Evolutionary conservation across 192 early-diverging fungal species (phyloP).

Genomic region (Mortierella hygrophila): DNA sequence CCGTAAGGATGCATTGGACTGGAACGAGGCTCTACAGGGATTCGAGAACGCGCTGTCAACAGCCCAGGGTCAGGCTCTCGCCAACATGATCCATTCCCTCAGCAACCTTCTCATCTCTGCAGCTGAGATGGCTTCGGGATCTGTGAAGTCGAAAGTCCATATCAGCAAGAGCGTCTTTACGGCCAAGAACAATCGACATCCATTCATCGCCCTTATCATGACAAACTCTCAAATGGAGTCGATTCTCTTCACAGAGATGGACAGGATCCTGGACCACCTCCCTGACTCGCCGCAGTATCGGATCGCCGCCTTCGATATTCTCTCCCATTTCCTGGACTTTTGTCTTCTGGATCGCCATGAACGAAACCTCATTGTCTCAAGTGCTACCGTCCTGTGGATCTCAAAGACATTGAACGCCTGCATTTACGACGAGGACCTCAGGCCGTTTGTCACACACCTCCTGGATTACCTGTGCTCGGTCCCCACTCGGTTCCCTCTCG

Average conservation of each 20-base stretch:
- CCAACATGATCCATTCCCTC: conserved; percentile 44
- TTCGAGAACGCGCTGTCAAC: conserved; percentile 44
- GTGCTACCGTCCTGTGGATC: conserved; percentile 36
- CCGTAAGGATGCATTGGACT: conserved; percentile 20
- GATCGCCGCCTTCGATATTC: conserved; percentile 25
- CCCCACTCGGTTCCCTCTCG: conserved; percentile 27
- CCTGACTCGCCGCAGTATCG: conserved; percentile 31
- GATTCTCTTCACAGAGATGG: conserved; percentile 29
- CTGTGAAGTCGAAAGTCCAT: not conserved
- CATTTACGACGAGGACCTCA: conserved; percentile 23
- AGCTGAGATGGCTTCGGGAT: conserved; percentile 13
- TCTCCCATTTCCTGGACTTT: conserved; percentile 46
- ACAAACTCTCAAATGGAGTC: conserved; percentile 24
- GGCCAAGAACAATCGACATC: conserved; percentile 50
- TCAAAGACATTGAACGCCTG: conserved; percentile 30
- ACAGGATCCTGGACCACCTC: conserved; percentile 33
- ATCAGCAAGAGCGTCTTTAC: conserved; percentile 23
- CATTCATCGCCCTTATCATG: conserved; percentile 34
- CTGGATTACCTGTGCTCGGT: conserved; percentile 43
- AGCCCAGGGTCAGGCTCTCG: conserved; percentile 28
- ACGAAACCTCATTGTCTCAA: conserved; percentile 21
- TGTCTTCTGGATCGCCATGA: conserved; percentile 37
- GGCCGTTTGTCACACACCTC: conserved; percentile 21
- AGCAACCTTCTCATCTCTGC: conserved; percentile 29
- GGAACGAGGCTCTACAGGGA: conserved; percentile 41